Base-by-base conservation (phyloP, 805 yeast genomes). In the Wickerhamiella spandovensis region DNA sequence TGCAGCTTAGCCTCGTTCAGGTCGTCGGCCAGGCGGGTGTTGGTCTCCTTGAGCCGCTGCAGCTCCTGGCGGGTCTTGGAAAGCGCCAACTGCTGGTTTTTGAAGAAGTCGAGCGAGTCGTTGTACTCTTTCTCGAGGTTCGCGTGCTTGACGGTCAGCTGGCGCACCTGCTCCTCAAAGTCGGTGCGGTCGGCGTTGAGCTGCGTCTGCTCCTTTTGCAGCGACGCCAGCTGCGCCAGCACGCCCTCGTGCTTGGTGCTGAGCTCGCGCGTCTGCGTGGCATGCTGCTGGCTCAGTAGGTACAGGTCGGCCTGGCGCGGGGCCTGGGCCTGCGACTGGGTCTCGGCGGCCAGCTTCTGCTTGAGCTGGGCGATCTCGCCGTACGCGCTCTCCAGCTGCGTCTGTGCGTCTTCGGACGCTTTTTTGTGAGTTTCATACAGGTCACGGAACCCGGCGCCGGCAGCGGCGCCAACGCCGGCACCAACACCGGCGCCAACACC, bases 11-110 rank as follows among this genome's bases (percentile, higher is more conserved):
- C 68, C 55, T 84, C 89, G 52, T 84, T 85, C 49, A 84, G 66
- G 63, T 88, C 90, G 49, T 73, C 74, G 52, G 72, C 69, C 49
- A 87, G 70, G 54, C 74, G 74, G 46, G 72, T 76, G 52, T 79
- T 75, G 18, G 70, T 58, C 13, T 73, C 78, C 58, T 76, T 81
- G 61, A 77, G 80, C 61, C 73, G 77, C 30, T 72, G 72, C 52
- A 82, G 67, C 64, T 88, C 95, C 44, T 74, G 77, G 58, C 87
- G 87, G 8, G 90, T 81, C 55, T 81, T 61, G 45, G 77, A 77
- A 50, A 88, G 72, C 0, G 95, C 95, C 54, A 75, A 77, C 50
- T 82, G 81, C 13, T 90, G 80, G 62, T 81, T 85, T 57, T 77
- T 78, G 30, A 85, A 81, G 22, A 86, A 78, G 54, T 77, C 79